Percentiles rank a stretch among this genome's conserved stretches.
Conservation (phyloP, 306 rosid genomes). For the Senna siamea region DNA sequence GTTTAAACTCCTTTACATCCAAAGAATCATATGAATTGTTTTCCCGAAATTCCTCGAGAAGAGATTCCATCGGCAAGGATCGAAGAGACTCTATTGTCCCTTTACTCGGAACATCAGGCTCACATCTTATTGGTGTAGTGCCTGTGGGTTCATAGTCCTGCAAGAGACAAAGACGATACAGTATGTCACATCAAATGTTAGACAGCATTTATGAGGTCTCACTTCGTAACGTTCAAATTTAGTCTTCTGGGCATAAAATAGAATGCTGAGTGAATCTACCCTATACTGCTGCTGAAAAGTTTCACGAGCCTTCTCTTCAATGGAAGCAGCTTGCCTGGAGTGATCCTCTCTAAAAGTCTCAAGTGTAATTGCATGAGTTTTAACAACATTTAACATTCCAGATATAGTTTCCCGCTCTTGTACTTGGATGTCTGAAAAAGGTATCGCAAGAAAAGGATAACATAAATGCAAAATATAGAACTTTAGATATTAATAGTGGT, state of each 20-base stretch:
- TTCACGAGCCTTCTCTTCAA: slow-evolving; percentile 58
- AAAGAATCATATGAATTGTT: slow-evolving; percentile 63
- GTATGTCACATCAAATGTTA: too few species aligned
- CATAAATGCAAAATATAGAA: slow-evolving; percentile 9
- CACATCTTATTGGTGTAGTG: slow-evolving; percentile 65
- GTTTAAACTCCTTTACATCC: slow-evolving; percentile 76
- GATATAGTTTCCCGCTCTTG: slow-evolving; percentile 54
- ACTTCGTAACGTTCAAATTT: background rate
- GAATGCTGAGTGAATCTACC: slow-evolving; percentile 44
- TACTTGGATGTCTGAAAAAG: slow-evolving; percentile 50
- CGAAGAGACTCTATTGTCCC: slow-evolving; percentile 84
- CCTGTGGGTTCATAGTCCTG: slow-evolving; percentile 95
- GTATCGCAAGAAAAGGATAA: background rate
- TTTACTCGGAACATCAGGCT: slow-evolving; percentile 74
- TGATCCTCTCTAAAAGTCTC: slow-evolving; percentile 60
- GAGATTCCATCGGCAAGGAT: slow-evolving; percentile 82
- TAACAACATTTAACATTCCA: slow-evolving; percentile 49
- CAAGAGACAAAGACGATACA: slow-evolving; percentile 20
- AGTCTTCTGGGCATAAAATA: background rate
- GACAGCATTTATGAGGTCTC: too few species aligned
- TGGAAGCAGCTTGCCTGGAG: slow-evolving; percentile 52
- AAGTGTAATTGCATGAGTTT: slow-evolving; percentile 55
- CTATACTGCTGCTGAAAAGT: slow-evolving; percentile 56
- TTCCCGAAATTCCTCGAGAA: slow-evolving; percentile 87
- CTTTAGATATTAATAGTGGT: background rate